Evolutionary conservation across 805 yeast species (phyloP), one percentile per base, ranked within the genome.

Genomic region (Dipodascus albidus): DNA sequence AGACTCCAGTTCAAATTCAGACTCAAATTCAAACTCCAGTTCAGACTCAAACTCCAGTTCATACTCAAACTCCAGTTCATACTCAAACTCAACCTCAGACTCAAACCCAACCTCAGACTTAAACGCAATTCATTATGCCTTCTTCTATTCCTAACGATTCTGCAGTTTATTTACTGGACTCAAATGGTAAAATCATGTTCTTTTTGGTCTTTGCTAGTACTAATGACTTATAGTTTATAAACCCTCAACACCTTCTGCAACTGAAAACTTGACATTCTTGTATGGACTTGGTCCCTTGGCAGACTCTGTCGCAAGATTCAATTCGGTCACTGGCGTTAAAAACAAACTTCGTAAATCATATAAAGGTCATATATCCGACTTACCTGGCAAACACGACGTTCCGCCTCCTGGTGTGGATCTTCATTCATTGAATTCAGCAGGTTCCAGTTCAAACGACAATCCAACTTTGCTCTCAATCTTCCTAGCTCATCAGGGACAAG

Each of bases 321-420:
- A 87, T 62, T 83, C 88, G 1, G 95, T 85, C 62, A 96, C 96
- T 0, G 78, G 93, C 0, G 89, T 87, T 60, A 96, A 96, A 53
- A 89, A 89, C 41, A 93, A 93, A 69, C 76, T 93, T 53, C 77
- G 99, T 61, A 93, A 93, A 69, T 88, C 97, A 0, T 93, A 93
- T 70, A 93, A 93, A 67, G 89, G 90, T 58, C 98, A 91, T 65
- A 85, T 93, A 14, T 74, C 78, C 41, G 97, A 90, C 60, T 71
- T 93, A 24, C 86, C 96, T 0, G 97, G 79, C 59, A 59, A 73
- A 67, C 67, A 74, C 64, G 58, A 70, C 56, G 62, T 72, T 55
- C 72, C 75, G 53, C 53, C 62, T 2, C 60, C 64, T 2, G 64
- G 60, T 23, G 21, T 22, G 27, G 53, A 48, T 33, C 14, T 22